These are phyloP conservation scores for Linnemannia hyalina DNA, from an alignment of 192 early-diverging fungal genomes.

Conservation along the genomic window DNA sequence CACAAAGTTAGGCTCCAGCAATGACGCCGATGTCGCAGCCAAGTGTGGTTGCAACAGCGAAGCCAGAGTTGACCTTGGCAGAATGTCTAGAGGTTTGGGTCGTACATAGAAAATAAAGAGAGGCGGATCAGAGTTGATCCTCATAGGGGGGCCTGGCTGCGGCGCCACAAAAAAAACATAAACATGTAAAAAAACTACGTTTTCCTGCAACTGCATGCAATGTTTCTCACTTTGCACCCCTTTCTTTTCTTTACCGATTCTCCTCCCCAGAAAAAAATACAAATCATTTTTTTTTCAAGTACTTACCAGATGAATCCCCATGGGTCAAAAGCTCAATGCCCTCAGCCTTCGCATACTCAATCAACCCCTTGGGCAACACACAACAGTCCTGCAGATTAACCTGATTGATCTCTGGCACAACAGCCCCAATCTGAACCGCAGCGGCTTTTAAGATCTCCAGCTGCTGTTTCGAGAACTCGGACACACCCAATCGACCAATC, in stretches of 20 bases:
- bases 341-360: constrained; percentile 57
- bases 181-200: neutral
- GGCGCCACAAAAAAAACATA: neutral
- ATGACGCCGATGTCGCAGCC: constrained; percentile 6
- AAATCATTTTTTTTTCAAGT: neutral
- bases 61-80: constrained; percentile 54
- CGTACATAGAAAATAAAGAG: neutral
- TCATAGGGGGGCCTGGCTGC: neutral
- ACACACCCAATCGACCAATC: constrained; percentile 58
- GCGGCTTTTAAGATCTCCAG: constrained; percentile 41
- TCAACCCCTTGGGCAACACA: constrained; percentile 57
- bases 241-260: neutral
- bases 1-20: constrained; percentile 60
- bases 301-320: constrained; percentile 58
- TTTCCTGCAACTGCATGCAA: neutral
- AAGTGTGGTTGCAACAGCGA: constrained; percentile 47
- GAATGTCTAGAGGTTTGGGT: constrained; percentile 46
- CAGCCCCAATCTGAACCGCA: constrained; percentile 18
- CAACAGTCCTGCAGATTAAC: constrained; percentile 62
- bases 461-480: constrained; percentile 56
- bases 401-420: constrained; percentile 59
- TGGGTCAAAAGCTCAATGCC: constrained; percentile 60
- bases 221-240: neutral
- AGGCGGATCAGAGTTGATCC: neutral
- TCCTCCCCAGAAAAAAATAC: neutral